Evolutionary conservation across 1,284 basidiomycete genomes (phyloP).

Genomic region (Fomitopsis betulina): DNA sequence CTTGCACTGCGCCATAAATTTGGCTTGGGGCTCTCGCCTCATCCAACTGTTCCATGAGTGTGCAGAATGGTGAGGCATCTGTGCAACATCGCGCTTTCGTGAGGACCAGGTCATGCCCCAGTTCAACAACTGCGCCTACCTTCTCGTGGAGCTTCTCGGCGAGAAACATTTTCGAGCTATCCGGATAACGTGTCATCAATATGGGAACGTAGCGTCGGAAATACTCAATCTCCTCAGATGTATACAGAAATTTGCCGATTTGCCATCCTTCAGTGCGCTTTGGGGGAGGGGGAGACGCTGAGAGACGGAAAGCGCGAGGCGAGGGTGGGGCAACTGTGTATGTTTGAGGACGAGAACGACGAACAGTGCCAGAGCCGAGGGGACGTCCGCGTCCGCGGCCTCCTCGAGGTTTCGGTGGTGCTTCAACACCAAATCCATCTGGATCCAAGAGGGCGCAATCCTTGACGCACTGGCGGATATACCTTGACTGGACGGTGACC

Average conservation of each 20-base stretch:
- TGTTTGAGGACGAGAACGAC: not conserved
- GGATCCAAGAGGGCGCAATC: conserved; percentile 41
- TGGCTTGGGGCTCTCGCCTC: not conserved
- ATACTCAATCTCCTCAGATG: conserved; percentile 43
- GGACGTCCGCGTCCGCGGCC: conserved; percentile 13
- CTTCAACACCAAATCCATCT: conserved; percentile 29
- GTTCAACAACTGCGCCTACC: conserved; percentile 24
- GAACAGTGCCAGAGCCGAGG: not conserved
- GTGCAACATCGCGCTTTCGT: not conserved
- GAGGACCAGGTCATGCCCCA: not conserved
- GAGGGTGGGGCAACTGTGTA: not conserved
- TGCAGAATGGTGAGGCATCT: conserved; percentile 44
- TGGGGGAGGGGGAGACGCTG: conserved; percentile 37
- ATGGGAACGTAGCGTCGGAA: conserved; percentile 28
- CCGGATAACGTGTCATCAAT: conserved; percentile 35
- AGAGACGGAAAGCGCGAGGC: not conserved
- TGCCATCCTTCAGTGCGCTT: conserved; percentile 20
- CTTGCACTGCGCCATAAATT: conserved; percentile 22
- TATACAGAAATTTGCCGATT: conserved; percentile 36
- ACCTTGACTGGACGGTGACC: conserved; percentile 43
- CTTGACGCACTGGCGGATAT: conserved; percentile 51
- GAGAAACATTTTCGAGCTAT: conserved; percentile 28
- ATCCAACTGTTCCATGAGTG: conserved; percentile 31
- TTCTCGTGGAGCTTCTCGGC: conserved; percentile 32
- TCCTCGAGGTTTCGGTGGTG: conserved; percentile 11